Conservation (phyloP, 164 flowering plant genomes). For the Piper betle region DNA sequence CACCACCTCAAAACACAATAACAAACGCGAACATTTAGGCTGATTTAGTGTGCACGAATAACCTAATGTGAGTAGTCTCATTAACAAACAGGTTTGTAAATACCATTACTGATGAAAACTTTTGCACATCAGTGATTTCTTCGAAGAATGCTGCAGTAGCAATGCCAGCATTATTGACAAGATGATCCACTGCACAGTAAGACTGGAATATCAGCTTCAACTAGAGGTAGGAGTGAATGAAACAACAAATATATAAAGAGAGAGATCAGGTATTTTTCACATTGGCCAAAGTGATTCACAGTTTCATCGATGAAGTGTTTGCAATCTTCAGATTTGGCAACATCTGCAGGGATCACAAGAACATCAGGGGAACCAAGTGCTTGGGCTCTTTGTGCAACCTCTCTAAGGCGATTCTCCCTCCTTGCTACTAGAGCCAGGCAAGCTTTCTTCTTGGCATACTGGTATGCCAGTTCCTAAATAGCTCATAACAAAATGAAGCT, state of each 20-base stretch:
- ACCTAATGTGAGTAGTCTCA: no score
- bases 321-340: slow-evolving; percentile 35
- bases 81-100: not conserved
- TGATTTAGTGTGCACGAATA: no score
- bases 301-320: slow-evolving; percentile 27
- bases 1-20: not conserved
- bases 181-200: slow-evolving; percentile 50
- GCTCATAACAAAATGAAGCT: not conserved
- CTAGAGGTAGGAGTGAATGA: not conserved
- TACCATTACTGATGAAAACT: slow-evolving; percentile 35
- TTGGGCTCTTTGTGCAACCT: slow-evolving; percentile 29
- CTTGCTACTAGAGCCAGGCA: slow-evolving; percentile 39
- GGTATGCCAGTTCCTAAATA: slow-evolving; percentile 42
- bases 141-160: slow-evolving; percentile 26
- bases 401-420: slow-evolving; percentile 33
- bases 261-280: slow-evolving; percentile 19
- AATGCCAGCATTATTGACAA: slow-evolving; percentile 61
- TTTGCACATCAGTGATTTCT: slow-evolving; percentile 15
- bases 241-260: not conserved
- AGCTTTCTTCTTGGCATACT: slow-evolving; percentile 53
- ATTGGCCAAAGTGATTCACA: slow-evolving; percentile 29
- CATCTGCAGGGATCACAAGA: slow-evolving; percentile 31
- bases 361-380: slow-evolving; percentile 44
- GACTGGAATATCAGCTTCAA: not conserved
- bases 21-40: not conserved